These are phyloP conservation scores for Backusella parvicylindrica DNA, from an alignment of 192 early-diverging fungal species.

Conservation along the genomic window DNA sequence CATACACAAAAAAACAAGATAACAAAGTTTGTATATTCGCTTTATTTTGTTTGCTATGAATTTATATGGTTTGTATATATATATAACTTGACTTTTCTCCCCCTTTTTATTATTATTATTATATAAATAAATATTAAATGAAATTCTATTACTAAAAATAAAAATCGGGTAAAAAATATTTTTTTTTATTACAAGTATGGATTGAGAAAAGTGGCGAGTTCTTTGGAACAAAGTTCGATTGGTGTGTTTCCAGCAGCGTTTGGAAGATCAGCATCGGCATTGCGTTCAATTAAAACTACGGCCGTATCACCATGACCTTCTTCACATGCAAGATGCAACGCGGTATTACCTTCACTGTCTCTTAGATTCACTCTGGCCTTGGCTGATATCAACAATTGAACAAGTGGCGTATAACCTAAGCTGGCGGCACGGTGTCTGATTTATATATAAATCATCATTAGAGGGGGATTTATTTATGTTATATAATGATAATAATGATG, in stretches of 20 bases:
- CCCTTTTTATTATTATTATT: background rate
- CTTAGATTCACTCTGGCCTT: conserved; percentile 38
- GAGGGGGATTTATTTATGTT: background rate
- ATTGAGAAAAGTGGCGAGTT: background rate
- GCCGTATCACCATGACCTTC: conserved; percentile 58
- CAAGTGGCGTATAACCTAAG: conserved; percentile 45
- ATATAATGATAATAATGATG: background rate
- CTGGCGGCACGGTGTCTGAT: conserved; percentile 50
- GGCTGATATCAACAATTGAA: conserved; percentile 42
- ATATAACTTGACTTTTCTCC: background rate
- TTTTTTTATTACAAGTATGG: background rate
- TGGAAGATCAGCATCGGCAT: conserved; percentile 44
- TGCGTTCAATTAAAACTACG: conserved; percentile 41
- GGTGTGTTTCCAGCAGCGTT: conserved; percentile 49
- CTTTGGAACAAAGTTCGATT: conserved; percentile 40
- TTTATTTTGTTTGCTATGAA: background rate
- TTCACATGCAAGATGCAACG: conserved; percentile 60
- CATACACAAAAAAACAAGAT: background rate
- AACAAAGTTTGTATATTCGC: background rate
- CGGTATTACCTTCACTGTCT: conserved; percentile 51
- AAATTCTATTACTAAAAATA: background rate
- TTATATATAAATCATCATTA: background rate
- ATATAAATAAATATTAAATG: background rate
- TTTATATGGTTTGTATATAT: background rate
- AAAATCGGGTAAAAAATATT: background rate